Conservation (phyloP, 352 stramenopile genomes). For the Globisporangium solare region DNA sequence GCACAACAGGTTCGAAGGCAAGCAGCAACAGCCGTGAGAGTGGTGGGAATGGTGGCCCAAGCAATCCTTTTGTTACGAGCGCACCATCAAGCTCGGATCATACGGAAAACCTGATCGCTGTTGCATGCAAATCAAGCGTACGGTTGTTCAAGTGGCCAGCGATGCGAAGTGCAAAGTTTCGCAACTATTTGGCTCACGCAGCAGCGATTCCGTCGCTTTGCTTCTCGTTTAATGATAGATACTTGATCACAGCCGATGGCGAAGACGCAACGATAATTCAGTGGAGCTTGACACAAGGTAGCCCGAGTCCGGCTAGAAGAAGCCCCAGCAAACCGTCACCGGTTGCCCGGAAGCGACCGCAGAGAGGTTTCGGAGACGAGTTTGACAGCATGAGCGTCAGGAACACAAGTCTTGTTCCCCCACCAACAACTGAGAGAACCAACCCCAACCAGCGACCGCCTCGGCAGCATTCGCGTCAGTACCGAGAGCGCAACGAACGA, state of each 20-base stretch:
- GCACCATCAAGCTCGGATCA: not conserved
- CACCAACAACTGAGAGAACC: constrained; percentile 15
- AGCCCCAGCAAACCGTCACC: constrained; percentile 1
- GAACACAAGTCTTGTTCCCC: constrained; percentile 5
- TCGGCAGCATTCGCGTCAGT: constrained; percentile 26
- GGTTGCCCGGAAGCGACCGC: constrained; percentile 8
- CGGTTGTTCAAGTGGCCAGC: constrained; percentile 53
- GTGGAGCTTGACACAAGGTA: constrained; percentile 27
- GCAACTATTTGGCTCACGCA: constrained; percentile 43
- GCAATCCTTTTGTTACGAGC: not conserved
- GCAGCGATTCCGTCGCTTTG: constrained; percentile 37
- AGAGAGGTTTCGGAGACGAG: constrained; percentile 4
- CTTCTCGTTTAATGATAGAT: constrained; percentile 45
- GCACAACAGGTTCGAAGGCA: constrained; percentile 27
- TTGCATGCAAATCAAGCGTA: constrained; percentile 41
- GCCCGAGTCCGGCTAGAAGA: constrained; percentile 1
- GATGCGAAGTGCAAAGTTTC: constrained; percentile 31
- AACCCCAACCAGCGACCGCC: constrained; percentile 22
- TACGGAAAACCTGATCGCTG: constrained; percentile 41
- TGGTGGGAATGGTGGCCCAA: constrained; percentile 1
- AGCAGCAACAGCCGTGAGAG: not conserved
- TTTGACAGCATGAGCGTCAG: not conserved
- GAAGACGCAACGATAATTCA: constrained; percentile 59
- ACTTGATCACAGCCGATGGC: constrained; percentile 48
- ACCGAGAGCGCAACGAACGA: constrained; percentile 23